These are phyloP conservation scores for Dothideomycetidae sp. DNA, from an alignment of 2,329 filamentous ascomycete species.

Conservation along the genomic window DNA sequence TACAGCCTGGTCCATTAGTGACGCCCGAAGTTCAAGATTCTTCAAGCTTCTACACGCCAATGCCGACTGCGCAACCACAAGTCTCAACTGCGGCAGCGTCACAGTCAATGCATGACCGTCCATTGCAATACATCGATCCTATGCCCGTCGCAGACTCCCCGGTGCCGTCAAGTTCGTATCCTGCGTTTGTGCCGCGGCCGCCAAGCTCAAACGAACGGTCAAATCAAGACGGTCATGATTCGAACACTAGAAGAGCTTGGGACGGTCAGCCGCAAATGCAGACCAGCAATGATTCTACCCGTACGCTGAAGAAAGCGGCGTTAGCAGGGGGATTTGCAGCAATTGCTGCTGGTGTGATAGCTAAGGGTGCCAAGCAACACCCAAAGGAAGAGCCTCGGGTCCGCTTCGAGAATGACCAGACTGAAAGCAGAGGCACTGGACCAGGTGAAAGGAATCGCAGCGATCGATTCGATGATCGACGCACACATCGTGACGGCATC, in stretches of 20 bases:
- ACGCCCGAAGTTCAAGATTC: too few species aligned
- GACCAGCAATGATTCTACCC: constrained; percentile 12
- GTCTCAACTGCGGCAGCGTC: too few species aligned
- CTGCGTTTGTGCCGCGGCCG: too few species aligned
- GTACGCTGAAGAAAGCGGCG: constrained; percentile 25
- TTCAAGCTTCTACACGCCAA: too few species aligned
- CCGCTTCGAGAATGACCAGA: constrained; percentile 43
- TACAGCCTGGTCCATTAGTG: constrained; percentile 4
- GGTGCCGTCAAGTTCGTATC: constrained; percentile 20
- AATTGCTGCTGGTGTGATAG: constrained; percentile 23
- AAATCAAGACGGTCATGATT: too few species aligned
- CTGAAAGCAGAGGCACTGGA: constrained; percentile 38
- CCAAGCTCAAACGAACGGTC: too few species aligned
- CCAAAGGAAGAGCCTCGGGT: constrained; percentile 31
- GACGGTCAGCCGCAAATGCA: constrained; percentile 16
- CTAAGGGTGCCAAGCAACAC: constrained; percentile 16
- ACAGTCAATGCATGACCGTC: constrained; percentile 27
- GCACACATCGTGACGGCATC: neutral
- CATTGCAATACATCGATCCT: constrained; percentile 52
- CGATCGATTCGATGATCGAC: constrained; percentile 18
- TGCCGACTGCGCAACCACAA: too few species aligned
- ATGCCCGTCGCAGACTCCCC: constrained; percentile 51
- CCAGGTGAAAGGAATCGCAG: constrained; percentile 18
- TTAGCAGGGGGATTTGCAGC: constrained; percentile 30
- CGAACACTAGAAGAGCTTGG: neutral